A percentile compares a stretch with the other conserved stretches of the same genome.
Evolutionary conservation across 352 stramenopile genomes (phyloP).

Genomic region (Saprolegnia parasitica): DNA sequence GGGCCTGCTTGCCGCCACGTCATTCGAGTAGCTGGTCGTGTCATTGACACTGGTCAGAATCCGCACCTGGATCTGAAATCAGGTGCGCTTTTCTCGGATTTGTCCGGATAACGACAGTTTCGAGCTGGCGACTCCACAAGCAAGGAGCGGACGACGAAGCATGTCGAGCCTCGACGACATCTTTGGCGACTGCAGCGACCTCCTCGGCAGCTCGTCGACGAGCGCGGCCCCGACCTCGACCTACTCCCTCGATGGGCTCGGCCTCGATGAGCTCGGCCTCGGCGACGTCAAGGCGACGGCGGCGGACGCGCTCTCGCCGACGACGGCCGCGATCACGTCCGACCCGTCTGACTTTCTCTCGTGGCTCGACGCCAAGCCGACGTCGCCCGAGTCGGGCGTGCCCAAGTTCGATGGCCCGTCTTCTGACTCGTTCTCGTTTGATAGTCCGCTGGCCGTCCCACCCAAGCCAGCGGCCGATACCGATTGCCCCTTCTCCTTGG

Average conservation of each 20-base stretch:
- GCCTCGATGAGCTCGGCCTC: conserved; percentile 24
- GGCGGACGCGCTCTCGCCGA: neutral
- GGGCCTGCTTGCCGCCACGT: no score
- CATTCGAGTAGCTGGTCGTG: neutral
- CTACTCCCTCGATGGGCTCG: conserved; percentile 19
- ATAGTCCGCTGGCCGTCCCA: neutral
- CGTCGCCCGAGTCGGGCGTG: neutral
- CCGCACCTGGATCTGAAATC: neutral
- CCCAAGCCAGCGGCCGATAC: neutral
- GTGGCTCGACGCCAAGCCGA: conserved; percentile 49
- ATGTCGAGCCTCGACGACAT: conserved; percentile 58
- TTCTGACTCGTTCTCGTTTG: conserved; percentile 6
- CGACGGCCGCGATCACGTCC: conserved; percentile 1
- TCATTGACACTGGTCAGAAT: neutral
- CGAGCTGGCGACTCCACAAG: conserved; percentile 4
- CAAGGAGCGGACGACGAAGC: neutral
- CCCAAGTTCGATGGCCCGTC: neutral
- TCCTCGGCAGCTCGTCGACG: conserved; percentile 11
- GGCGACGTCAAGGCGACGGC: conserved; percentile 17
- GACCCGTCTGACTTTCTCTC: conserved; percentile 57
- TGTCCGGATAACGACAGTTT: conserved; percentile 27
- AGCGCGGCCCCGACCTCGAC: neutral
- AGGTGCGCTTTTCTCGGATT: neutral
- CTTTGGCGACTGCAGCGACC: conserved; percentile 66
- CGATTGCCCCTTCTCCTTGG: conserved; percentile 74